These are phyloP conservation scores for Sanghuangporus weigelae DNA, from an alignment of 1,284 basidiomycete species.

Conservation along the genomic window DNA sequence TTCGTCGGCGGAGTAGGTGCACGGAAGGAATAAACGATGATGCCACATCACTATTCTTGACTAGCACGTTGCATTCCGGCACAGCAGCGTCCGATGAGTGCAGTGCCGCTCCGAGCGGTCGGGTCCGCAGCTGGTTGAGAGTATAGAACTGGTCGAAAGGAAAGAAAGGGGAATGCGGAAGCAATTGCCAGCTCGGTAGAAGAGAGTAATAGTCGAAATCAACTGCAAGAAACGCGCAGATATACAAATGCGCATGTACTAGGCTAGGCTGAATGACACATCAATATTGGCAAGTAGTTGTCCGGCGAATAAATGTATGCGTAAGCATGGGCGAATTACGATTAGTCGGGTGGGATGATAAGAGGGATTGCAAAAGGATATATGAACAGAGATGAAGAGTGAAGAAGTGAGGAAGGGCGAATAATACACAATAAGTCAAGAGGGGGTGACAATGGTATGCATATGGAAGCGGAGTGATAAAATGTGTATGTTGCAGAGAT, in stretches of 20 bases:
- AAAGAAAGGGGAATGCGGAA: background rate
- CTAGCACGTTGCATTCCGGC: background rate
- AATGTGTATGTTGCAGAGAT: background rate
- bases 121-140: background rate
- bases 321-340: background rate
- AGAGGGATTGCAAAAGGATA: background rate
- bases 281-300: background rate
- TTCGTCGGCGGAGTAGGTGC: background rate
- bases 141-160: background rate
- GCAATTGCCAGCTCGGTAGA: background rate
- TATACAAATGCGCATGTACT: background rate
- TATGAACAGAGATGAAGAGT: background rate
- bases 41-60: background rate
- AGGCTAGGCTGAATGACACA: background rate
- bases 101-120: background rate
- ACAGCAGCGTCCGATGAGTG: background rate
- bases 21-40: background rate
- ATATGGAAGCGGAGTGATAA: background rate
- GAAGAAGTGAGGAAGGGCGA: background rate
- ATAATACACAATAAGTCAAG: constrained; percentile 5
- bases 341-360: background rate
- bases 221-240: background rate
- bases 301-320: background rate
- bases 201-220: background rate
- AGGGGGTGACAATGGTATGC: background rate